Conservation (phyloP, 441 rosid species). For the Isatis lusitanica region DNA sequence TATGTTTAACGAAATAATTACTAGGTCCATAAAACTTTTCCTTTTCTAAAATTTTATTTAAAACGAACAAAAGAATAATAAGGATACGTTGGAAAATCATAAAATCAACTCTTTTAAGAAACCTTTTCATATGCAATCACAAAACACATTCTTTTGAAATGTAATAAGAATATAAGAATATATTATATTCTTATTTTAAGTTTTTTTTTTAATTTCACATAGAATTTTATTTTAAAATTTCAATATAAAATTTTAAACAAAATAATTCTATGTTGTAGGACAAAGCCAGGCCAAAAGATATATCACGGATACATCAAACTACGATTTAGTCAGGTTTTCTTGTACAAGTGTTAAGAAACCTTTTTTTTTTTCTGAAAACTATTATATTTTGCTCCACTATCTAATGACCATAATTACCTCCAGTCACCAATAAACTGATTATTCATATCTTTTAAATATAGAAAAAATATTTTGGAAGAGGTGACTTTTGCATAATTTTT, state of each 20-base stretch:
- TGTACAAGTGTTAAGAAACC: not conserved
- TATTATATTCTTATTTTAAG: no score
- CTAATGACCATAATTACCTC: slow-evolving; percentile 5
- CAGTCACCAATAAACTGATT: not conserved
- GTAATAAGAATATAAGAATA: not conserved
- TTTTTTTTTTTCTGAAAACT: not conserved
- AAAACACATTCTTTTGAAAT: not conserved
- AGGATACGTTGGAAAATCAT: not conserved
- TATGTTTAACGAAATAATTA: slow-evolving; percentile 3
- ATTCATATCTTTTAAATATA: not conserved
- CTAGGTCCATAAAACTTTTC: not conserved
- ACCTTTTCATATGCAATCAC: not conserved
- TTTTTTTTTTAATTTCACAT: not conserved
- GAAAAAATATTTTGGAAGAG: not conserved
- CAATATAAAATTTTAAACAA: not conserved
- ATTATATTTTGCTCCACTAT: not conserved
- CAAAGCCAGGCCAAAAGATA: not conserved
- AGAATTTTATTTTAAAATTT: no score
- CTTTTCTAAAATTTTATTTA: not conserved
- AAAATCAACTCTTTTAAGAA: not conserved
- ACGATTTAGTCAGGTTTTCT: not conserved
- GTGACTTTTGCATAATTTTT: slow-evolving; percentile 22
- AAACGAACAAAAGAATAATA: not conserved
- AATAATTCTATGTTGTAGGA: not conserved
- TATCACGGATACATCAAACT: not conserved